Evolutionary conservation across 2,329 filamentous ascomycete genomes (phyloP), one percentile per base, ranked within the genome.

Genomic region (Paracoccidioides lutzii): DNA sequence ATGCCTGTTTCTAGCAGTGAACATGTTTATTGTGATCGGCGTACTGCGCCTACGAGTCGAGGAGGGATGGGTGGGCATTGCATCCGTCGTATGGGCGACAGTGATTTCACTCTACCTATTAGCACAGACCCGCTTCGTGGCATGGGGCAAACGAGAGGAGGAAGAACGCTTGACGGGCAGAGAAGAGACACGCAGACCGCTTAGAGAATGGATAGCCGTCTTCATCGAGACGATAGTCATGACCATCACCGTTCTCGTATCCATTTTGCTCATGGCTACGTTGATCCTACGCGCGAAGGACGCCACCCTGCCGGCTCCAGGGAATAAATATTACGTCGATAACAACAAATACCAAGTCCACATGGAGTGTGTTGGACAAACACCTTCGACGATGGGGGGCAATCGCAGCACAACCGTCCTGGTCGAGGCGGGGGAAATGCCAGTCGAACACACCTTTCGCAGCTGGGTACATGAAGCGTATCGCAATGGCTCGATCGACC

Each of bases 121-220:
- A 22, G 64, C 85, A 7, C 87, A 85, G 6, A 91, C 95, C 66
- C 80, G 85, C 50, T 83, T 87, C 4, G 93, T 98, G 7, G 80
- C 86, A 64, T 95, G 89, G 86, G 93, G 91, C 56, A 97, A 97
- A 71, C 78, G 78, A 1, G 89, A 96, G 64, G 93, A 97, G 69
- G 93, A 98, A 68, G 85, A 95, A 68, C 83, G 93, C 32, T 76
- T 97, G 22, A 97, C 91, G 0, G 93, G 93, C 9, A 85, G 91
- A 12, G 81, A 86, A 35, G 91, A 98, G 73, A 89, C 86, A 9
- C 81, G 90, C 30, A 83, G 90, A 33, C 87, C 89, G 0, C 70
- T 96, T 4, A 74, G 80, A 44, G 89, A 97, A 73, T 97, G 93
- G 91, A 71, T 83, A 4, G 85, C 84, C 45, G 88, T 98, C 12